phyloP scores from a whole-genome alignment of 2,329 filamentous ascomycete species.

The Nothophoma quercina region DNA sequence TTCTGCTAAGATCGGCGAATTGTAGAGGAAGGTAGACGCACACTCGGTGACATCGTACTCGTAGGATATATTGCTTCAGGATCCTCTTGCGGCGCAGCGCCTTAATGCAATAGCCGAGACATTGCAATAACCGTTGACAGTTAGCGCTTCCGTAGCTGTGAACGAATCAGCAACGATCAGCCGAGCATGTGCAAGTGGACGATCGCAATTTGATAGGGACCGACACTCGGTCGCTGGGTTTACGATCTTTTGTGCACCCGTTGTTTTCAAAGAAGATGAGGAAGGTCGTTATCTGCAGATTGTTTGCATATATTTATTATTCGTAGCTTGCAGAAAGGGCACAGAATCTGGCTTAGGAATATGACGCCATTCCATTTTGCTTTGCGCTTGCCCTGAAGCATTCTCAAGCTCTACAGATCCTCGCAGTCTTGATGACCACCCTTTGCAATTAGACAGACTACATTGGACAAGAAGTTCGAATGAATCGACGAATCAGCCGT shows the following conservation, averaged over 20 bases:
- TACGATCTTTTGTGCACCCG: not conserved
- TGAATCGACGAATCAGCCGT: too few species aligned
- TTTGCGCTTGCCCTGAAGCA: too few species aligned
- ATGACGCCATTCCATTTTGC: too few species aligned
- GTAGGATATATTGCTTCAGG: constrained; percentile 9
- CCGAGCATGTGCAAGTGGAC: constrained; percentile 3
- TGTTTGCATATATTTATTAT: too few species aligned
- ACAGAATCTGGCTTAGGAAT: too few species aligned
- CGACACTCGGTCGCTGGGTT: not conserved
- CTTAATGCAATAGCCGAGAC: constrained; percentile 6
- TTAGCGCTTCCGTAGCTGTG: constrained; percentile 2
- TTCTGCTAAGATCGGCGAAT: constrained; percentile 8
- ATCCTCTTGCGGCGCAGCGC: constrained; percentile 1
- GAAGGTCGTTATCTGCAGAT: not conserved
- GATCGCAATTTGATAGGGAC: constrained; percentile 8
- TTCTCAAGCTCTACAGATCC: too few species aligned
- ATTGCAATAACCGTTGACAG: constrained; percentile 5
- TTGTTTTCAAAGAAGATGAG: not conserved
- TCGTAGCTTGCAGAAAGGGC: too few species aligned
- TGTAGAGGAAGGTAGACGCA: constrained; percentile 7
- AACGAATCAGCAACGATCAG: constrained; percentile 6
- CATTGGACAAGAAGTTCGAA: too few species aligned
- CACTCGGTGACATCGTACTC: not conserved
- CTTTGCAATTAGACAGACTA: too few species aligned
- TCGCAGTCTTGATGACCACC: too few species aligned